Evolutionary conservation across 2,329 filamentous ascomycete species (phyloP).

Genomic region (Leptographium procerum): DNA sequence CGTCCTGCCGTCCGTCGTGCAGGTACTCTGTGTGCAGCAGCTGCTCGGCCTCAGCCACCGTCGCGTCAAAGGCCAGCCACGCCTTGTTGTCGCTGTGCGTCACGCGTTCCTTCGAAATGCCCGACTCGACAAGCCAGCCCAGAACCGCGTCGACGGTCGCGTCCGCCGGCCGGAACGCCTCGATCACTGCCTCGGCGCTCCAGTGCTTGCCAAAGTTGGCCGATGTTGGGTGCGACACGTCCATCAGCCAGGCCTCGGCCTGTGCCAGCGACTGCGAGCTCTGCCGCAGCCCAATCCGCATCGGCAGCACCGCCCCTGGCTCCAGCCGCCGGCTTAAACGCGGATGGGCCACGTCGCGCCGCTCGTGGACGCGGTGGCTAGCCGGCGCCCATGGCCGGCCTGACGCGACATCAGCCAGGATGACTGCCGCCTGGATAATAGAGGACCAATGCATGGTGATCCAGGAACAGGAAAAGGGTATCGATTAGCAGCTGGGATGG

Average conservation of each 20-base stretch:
- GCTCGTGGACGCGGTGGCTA: slow-evolving; percentile 4
- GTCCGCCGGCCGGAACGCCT: slow-evolving; percentile 23
- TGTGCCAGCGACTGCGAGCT: not conserved
- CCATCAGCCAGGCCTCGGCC: slow-evolving; percentile 5
- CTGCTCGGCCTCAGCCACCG: slow-evolving; percentile 12
- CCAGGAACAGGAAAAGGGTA: not conserved
- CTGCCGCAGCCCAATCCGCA: slow-evolving; percentile 6
- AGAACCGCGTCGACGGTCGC: slow-evolving; percentile 20
- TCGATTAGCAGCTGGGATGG: too few relatives aligned
- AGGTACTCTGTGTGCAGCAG: slow-evolving; percentile 12
- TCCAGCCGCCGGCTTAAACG: slow-evolving; percentile 1
- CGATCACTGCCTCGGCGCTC: slow-evolving; percentile 21
- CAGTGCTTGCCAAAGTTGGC: slow-evolving; percentile 25
- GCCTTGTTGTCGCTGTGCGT: slow-evolving; percentile 8
- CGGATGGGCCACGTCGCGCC: not conserved
- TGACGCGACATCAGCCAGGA: not conserved
- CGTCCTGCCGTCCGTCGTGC: not conserved
- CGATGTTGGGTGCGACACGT: slow-evolving; percentile 13
- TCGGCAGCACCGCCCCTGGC: slow-evolving; percentile 1
- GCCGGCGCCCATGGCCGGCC: not conserved
- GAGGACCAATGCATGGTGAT: not conserved
- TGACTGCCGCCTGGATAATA: not conserved
- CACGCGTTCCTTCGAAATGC: slow-evolving; percentile 10
- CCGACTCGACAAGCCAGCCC: slow-evolving; percentile 19
- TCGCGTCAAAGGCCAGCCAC: slow-evolving; percentile 15